These are phyloP conservation scores for Hortaea sp. DNA, from an alignment of 2,329 filamentous ascomycete genomes.

Conservation along the genomic window DNA sequence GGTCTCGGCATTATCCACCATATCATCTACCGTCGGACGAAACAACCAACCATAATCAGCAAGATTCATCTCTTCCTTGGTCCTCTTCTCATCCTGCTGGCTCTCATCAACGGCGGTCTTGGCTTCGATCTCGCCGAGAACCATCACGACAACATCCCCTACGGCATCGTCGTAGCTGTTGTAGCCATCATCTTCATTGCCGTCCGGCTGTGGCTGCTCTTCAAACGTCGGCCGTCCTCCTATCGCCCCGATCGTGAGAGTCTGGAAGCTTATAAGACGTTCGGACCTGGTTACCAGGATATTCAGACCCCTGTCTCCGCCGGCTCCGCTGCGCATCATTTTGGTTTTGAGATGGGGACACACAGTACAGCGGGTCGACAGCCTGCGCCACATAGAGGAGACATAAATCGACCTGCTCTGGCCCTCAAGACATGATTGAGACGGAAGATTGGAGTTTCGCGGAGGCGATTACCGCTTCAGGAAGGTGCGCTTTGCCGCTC, in stretches of 20 bases:
- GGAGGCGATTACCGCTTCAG: too few species aligned
- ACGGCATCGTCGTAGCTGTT: constrained; percentile 11
- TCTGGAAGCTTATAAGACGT: not conserved
- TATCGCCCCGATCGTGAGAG: not conserved
- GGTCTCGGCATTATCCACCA: constrained; percentile 32
- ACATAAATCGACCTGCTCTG: too few species aligned
- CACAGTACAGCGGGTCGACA: too few species aligned
- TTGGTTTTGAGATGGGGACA: too few species aligned
- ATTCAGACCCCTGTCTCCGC: not conserved
- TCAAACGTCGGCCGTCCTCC: not conserved
- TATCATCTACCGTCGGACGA: constrained; percentile 19
- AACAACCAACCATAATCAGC: constrained; percentile 33
- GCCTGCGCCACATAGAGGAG: too few species aligned
- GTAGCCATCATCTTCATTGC: constrained; percentile 11
- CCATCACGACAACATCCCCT: constrained; percentile 6
- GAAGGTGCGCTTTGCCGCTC: too few species aligned
- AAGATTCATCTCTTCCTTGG: constrained; percentile 50
- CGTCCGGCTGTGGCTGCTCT: constrained; percentile 1
- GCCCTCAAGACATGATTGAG: too few species aligned
- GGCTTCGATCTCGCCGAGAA: constrained; percentile 50
- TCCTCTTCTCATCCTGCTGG: constrained; percentile 43
- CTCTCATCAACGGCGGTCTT: constrained; percentile 47
- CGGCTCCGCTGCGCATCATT: too few species aligned
- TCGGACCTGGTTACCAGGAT: not conserved
- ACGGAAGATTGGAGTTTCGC: too few species aligned